Conservation (phyloP, 2,329 filamentous ascomycete species). For the Penicillium olsonii region DNA sequence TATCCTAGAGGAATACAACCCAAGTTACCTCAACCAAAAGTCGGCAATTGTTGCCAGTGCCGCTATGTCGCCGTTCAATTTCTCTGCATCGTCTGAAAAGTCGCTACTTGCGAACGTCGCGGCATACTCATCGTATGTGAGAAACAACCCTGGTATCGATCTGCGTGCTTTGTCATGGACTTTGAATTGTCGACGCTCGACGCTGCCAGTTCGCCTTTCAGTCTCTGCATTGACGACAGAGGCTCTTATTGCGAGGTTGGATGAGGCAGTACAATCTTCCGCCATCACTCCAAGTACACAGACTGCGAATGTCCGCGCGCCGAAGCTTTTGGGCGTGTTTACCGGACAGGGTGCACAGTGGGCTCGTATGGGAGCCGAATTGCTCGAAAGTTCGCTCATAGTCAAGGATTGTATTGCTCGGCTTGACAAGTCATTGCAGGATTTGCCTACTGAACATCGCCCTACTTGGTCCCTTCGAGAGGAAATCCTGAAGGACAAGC, state of each 20-base stretch:
- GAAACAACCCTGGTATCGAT: neutral
- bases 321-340: constrained; percentile 27
- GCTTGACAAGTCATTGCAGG: constrained; percentile 20
- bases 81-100: constrained; percentile 24
- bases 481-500: constrained; percentile 16
- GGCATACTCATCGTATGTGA: constrained; percentile 15
- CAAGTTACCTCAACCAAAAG: neutral
- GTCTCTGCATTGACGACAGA: constrained; percentile 13
- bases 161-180: constrained; percentile 23
- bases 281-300: constrained; percentile 7
- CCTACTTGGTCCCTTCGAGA: constrained; percentile 24
- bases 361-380: constrained; percentile 29
- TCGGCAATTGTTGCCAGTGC: neutral
- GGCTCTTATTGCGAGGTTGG: constrained; percentile 12
- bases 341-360: constrained; percentile 37
- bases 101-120: constrained; percentile 15
- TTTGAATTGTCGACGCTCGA: constrained; percentile 23
- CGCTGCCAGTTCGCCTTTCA: constrained; percentile 17
- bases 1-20: constrained; percentile 39
- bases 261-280: constrained; percentile 5
- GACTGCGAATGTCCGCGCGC: constrained; percentile 6
- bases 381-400: constrained; percentile 14
- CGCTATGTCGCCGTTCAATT: constrained; percentile 18
- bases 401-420: constrained; percentile 14
- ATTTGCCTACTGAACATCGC: constrained; percentile 22